Percentiles rank a stretch among this genome's conserved stretches.
phyloP scores from a whole-genome alignment of 441 rosid genomes.

The Aquilaria agallochum region DNA sequence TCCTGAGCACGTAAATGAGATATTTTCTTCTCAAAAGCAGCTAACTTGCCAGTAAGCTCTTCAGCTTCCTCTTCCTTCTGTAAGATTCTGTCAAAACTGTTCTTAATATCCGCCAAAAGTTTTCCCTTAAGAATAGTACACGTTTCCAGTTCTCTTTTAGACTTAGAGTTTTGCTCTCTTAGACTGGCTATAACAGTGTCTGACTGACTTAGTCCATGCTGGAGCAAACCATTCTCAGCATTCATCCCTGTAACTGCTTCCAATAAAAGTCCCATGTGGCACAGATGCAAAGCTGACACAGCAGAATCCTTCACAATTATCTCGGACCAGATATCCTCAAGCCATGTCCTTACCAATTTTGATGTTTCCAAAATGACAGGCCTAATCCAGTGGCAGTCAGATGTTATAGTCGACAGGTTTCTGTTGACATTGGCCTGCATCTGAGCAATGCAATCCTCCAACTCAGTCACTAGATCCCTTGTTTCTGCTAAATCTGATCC shows the following conservation, averaged over 20 bases:
- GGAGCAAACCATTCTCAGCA: constrained; percentile 91
- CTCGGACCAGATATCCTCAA: constrained; percentile 98
- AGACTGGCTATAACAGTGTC: constrained; percentile 67
- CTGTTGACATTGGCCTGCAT: constrained; percentile 45
- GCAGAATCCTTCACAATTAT: constrained; percentile 92
- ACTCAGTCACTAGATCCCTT: constrained; percentile 48
- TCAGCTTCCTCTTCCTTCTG: constrained; percentile 85
- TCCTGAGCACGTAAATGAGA: constrained; percentile 77
- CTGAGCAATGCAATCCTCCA: constrained; percentile 54
- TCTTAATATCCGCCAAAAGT: constrained; percentile 83
- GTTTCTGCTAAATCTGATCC: constrained; percentile 54
- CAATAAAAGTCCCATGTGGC: constrained; percentile 90
- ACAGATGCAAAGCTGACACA: constrained; percentile 84
- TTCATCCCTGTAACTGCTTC: constrained; percentile 86
- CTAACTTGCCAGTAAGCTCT: constrained; percentile 56
- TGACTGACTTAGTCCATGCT: constrained; percentile 73
- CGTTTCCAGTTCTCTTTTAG: constrained; percentile 80
- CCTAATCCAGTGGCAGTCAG: constrained; percentile 49
- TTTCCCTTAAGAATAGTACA: constrained; percentile 79
- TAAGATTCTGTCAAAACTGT: constrained; percentile 65
- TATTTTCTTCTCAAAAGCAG: constrained; percentile 68
- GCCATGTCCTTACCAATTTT: constrained; percentile 58
- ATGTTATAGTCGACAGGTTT: constrained; percentile 37
- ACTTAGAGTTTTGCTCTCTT: constrained; percentile 74
- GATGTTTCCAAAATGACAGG: constrained; percentile 52